Evolutionary conservation across 1,139 yeast genomes (phyloP).

Genomic region (Candida tropicalis): DNA sequence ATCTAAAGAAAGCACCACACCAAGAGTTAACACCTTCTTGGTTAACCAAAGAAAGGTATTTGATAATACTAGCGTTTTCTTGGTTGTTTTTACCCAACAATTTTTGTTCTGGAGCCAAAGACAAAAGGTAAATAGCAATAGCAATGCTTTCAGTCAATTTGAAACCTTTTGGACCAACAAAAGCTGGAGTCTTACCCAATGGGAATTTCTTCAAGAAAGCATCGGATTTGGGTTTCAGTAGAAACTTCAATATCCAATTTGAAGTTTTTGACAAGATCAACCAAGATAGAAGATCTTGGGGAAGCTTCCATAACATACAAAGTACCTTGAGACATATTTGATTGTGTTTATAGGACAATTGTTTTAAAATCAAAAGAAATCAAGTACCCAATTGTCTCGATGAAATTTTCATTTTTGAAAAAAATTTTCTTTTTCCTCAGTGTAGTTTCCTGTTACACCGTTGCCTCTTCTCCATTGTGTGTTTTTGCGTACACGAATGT

Average conservation of each 20-base stretch:
- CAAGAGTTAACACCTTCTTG: slow-evolving; percentile 49
- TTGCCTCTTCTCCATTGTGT: too few relatives aligned
- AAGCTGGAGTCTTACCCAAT: slow-evolving; percentile 73
- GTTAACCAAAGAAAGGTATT: slow-evolving; percentile 84
- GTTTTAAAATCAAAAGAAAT: not conserved
- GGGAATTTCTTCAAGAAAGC: slow-evolving; percentile 63
- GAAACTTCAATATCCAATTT: slow-evolving; percentile 65
- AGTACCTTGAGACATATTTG: slow-evolving; percentile 63
- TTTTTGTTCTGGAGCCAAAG: slow-evolving; percentile 35
- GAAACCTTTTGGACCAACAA: slow-evolving; percentile 77
- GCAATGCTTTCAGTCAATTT: slow-evolving; percentile 81
- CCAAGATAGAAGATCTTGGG: slow-evolving; percentile 50
- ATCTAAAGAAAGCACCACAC: slow-evolving; percentile 40
- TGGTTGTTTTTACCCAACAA: slow-evolving; percentile 61
- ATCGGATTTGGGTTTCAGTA: slow-evolving; percentile 36
- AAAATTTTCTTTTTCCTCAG: not conserved
- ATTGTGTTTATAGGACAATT: not conserved
- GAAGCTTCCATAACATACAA: slow-evolving; percentile 52
- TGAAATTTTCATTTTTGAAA: not conserved
- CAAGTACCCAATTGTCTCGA: not conserved
- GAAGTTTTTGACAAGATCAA: slow-evolving; percentile 54
- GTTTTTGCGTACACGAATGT: too few relatives aligned
- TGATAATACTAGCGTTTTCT: slow-evolving; percentile 71
- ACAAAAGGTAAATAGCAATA: slow-evolving; percentile 47
- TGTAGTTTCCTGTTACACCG: too few relatives aligned